Conservation (phyloP, 2,329 filamentous ascomycete species). For the Calonectria pseudoreteaudii region DNA sequence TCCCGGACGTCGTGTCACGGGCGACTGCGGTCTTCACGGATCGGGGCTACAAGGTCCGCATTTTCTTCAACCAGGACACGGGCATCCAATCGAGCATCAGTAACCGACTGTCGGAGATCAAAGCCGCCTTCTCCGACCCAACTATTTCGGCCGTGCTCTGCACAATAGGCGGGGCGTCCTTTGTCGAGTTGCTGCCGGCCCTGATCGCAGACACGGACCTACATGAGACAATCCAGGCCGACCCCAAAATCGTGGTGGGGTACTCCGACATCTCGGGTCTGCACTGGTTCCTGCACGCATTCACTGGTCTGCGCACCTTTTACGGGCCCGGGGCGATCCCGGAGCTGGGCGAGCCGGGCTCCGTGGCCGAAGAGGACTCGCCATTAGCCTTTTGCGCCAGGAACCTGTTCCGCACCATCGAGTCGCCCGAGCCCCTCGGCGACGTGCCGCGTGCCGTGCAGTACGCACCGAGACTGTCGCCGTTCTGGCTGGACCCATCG, state of each 20-base stretch:
- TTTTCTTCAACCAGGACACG: conserved; percentile 46
- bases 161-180: conserved; percentile 53
- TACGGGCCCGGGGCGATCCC: conserved; percentile 55
- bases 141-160: conserved; percentile 51
- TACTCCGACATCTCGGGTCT: conserved; percentile 56
- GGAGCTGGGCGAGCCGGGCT: conserved; percentile 50
- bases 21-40: conserved; percentile 44
- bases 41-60: conserved; percentile 50
- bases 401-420: conserved; percentile 49
- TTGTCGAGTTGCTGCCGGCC: conserved; percentile 54
- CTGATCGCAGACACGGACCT: conserved; percentile 51
- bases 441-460: conserved; percentile 45
- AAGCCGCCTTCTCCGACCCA: conserved; percentile 51
- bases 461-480: conserved; percentile 44
- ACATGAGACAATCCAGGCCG: conserved; percentile 45
- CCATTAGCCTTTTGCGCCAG: conserved; percentile 46
- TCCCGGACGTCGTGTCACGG: conserved; percentile 46
- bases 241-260: conserved; percentile 57
- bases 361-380: conserved; percentile 38
- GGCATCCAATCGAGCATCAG: conserved; percentile 48
- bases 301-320: conserved; percentile 55
- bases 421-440: conserved; percentile 42
- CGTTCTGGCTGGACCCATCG: conserved; percentile 35
- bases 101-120: conserved; percentile 53
- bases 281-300: conserved; percentile 55